Evolutionary conservation across 2,329 filamentous ascomycete genomes (phyloP), one percentile per base, ranked within the genome.

Genomic region (Fusarium sp.): DNA sequence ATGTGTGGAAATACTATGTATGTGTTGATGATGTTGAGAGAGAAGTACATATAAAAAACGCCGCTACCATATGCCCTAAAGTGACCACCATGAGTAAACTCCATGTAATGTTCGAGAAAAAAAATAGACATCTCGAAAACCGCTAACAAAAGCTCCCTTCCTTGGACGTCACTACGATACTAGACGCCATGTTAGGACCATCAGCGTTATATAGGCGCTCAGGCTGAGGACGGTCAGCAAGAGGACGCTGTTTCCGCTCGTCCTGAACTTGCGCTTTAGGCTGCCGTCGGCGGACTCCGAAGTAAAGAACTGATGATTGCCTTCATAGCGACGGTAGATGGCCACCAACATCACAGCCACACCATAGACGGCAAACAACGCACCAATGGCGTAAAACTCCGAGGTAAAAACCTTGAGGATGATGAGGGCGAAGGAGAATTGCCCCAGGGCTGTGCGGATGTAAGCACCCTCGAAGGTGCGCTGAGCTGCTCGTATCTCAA

Each of bases 391-490:
- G 82, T 98, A 98, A 85, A 99, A 98, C 78, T 98, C 96, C 55
- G 91, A 89, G 9, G 94, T 98, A 84, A 99, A 98, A 81, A 99
- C 97, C 83, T 97, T 97, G 61, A 82, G 74, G 55, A 99, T 93
- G 68, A 99, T 91, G 52, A 99, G 90, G 18, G 95, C 91, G 80
- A 99, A 98, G 60, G 93, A 95, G 84, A 98, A 98, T 77, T 98
- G 95, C 4, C 93, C 94, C 18, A 99, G 89, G 3, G 95, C 95
- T 0, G 96, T 99, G 66, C 96, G 93, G 77, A 98, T 92, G 82
- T 98, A 99, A 23, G 96, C 96, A 23, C 96, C 96, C 82, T 99
- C 96, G 75, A 98, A 99, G 2, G 96, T 99, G 58, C 96, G 90
- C 79, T 99, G 96, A 11, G 95, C 94, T 12, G 96, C 96, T 69